A percentile compares a stretch with the other conserved stretches of the same genome.
These are phyloP conservation scores for Colletotrichum sp. DNA, from an alignment of 2,329 filamentous ascomycete species.

Conservation along the genomic window DNA sequence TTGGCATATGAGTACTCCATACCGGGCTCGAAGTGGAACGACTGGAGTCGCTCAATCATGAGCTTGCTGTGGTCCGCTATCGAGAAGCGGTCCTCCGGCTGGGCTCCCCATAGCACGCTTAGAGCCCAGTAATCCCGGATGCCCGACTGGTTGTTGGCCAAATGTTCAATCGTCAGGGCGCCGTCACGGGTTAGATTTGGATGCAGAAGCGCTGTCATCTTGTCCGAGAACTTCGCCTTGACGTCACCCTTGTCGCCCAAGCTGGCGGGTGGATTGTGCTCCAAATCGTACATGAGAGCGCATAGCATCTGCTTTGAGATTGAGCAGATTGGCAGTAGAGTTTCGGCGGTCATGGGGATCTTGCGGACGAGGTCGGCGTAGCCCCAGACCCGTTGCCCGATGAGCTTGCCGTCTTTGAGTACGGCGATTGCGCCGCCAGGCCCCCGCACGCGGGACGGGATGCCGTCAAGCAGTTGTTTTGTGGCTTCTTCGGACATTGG, in stretches of 20 bases:
- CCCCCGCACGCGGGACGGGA: conserved; percentile 29
- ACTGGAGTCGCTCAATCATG: conserved; percentile 34
- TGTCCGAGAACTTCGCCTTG: conserved; percentile 31
- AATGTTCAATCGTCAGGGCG: conserved; percentile 38
- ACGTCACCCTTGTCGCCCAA: conserved; percentile 31
- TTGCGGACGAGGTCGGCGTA: conserved; percentile 45
- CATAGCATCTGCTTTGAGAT: conserved; percentile 52
- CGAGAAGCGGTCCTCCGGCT: conserved; percentile 43
- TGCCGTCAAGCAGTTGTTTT: neutral
- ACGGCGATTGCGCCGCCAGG: conserved; percentile 47
- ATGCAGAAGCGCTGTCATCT: conserved; percentile 28
- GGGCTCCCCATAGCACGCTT: conserved; percentile 45
- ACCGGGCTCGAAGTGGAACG: conserved; percentile 47
- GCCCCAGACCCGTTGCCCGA: conserved; percentile 45
- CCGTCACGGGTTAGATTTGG: conserved; percentile 25
- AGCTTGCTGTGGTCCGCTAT: conserved; percentile 32
- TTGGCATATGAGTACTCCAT: conserved; percentile 49
- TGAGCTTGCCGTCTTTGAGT: conserved; percentile 44
- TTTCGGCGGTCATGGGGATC: conserved; percentile 38
- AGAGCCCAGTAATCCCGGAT: conserved; percentile 51
- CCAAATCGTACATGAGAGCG: conserved; percentile 37
- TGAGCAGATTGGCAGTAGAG: conserved; percentile 48
- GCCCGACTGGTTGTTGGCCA: conserved; percentile 47
- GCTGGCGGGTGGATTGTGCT: conserved; percentile 31
- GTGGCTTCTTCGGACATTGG: neutral